A percentile compares a stretch with the other conserved stretches of the same genome.
phyloP scores from a whole-genome alignment of 805 yeast species.

The Hanseniaspora clermontiae region DNA sequence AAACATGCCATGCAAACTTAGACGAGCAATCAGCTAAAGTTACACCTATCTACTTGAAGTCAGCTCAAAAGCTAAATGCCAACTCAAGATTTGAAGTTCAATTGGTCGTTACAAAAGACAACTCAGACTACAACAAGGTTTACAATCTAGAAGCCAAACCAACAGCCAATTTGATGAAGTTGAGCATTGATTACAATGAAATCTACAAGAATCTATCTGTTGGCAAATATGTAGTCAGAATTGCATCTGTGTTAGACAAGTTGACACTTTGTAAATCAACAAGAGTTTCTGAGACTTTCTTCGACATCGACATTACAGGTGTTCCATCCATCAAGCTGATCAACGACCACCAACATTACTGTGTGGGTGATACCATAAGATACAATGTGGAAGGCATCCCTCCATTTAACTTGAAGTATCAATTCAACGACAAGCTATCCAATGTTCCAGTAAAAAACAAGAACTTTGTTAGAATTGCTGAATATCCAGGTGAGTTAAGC shows the following conservation, averaged over 20 bases:
- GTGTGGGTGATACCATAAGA: constrained; percentile 85
- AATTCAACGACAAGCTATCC: constrained; percentile 51
- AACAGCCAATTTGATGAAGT: constrained; percentile 18
- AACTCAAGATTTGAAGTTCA: constrained; percentile 48
- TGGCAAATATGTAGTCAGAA: constrained; percentile 57
- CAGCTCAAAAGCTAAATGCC: constrained; percentile 35
- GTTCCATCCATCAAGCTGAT: constrained; percentile 52
- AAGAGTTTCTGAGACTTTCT: constrained; percentile 34
- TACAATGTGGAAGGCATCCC: constrained; percentile 66
- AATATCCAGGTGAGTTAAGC: constrained; percentile 64
- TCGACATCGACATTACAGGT: constrained; percentile 54
- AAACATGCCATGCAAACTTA: constrained; percentile 36
- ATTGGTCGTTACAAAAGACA: constrained; percentile 47
- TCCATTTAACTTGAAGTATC: constrained; percentile 65
- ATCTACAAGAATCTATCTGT: constrained; percentile 42
- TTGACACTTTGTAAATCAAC: constrained; percentile 50
- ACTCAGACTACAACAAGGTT: constrained; percentile 40
- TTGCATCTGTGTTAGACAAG: constrained; percentile 49
- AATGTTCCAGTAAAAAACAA: constrained; percentile 41
- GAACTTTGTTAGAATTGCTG: constrained; percentile 57
- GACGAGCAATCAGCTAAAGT: constrained; percentile 26
- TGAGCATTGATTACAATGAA: constrained; percentile 30
- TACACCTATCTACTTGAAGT: constrained; percentile 40
- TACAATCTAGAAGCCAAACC: constrained; percentile 34
- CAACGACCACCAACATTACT: constrained; percentile 40